Base-by-base conservation (phyloP, 495 filamentous ascomycete genomes). In the Xylaria castorea region DNA sequence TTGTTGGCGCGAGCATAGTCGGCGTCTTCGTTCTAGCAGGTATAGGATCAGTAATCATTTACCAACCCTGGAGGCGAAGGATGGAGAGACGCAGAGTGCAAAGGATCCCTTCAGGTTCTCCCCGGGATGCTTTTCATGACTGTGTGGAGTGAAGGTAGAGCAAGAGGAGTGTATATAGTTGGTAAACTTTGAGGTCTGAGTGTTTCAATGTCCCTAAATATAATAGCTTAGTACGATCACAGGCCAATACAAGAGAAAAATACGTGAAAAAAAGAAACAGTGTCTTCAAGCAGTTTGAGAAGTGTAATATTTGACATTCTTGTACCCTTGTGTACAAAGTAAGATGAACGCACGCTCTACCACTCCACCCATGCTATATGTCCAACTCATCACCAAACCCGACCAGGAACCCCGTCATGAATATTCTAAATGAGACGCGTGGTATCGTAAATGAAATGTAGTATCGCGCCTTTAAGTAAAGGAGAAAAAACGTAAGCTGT, bases 1-100 rank as follows among this genome's bases (percentile, higher is more conserved):
- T 94, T 58, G 91, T 97, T 53, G 95, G 94, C 48, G 95, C 92
- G 12, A 85, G 84, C 9, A 97, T 98, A 25, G 97, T 93, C 74
- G 93, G 90, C 4, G 85, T 92, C 0, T 98, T 98, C 75, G 79
- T 97, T 9, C 75, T 97, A 0, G 91, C 92, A 53, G 95, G 95
- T 0, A 78, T 86, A 0, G 78, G 91, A 5, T 93, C 92, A 64
- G 89, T 96, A 0, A 5, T 94, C 0, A 73, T 91, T 1, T 97
- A 97, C 75, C 86, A 86, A 69, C 92, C 92, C 0, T 97, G 94
- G 95, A 84, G 93, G 66, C 82, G 88, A 25, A 70, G 80, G 40
- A 80, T 80, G 68, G 83, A 84, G 22, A 72, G 70, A 46, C 75
- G 75, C 14, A 62, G 72, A 14, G 62, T 48, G 3, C 27, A 68